Conservation (phyloP, 2,329 filamentous ascomycete genomes). For the Penicillium sp. region DNA sequence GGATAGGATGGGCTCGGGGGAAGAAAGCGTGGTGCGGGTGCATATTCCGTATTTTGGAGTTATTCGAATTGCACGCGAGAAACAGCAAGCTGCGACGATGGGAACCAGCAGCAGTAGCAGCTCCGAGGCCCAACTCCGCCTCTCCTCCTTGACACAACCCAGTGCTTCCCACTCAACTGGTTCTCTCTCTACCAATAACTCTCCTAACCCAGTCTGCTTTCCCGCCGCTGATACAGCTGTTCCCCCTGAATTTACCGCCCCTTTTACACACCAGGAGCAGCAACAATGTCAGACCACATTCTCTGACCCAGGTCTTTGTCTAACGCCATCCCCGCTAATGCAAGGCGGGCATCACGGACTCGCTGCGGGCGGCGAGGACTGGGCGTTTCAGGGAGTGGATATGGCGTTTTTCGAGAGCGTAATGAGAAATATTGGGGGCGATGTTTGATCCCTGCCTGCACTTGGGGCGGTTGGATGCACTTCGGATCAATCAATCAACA, state of each 20-base stretch:
- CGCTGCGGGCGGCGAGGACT: slow-evolving; percentile 7
- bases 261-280: not conserved
- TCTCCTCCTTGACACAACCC: not conserved
- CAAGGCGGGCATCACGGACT: slow-evolving; percentile 53
- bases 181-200: not conserved
- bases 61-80: slow-evolving; percentile 34
- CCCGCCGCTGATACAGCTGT: too few relatives aligned
- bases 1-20: not conserved
- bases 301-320: not conserved
- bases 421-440: slow-evolving; percentile 3
- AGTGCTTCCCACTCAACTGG: not conserved
- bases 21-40: slow-evolving; percentile 31
- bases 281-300: not conserved
- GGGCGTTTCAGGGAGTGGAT: slow-evolving; percentile 13
- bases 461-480: too few relatives aligned
- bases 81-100: not conserved
- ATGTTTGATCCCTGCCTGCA: too few relatives aligned
- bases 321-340: slow-evolving; percentile 46
- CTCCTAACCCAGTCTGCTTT: not conserved
- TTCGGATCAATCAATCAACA: too few relatives aligned
- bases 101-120: not conserved
- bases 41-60: slow-evolving; percentile 46
- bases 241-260: not conserved
- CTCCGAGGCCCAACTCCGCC: not conserved
- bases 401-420: slow-evolving; percentile 14